Base-by-base conservation (phyloP, 2,329 filamentous ascomycete genomes). In the Cercospora citrullina region DNA sequence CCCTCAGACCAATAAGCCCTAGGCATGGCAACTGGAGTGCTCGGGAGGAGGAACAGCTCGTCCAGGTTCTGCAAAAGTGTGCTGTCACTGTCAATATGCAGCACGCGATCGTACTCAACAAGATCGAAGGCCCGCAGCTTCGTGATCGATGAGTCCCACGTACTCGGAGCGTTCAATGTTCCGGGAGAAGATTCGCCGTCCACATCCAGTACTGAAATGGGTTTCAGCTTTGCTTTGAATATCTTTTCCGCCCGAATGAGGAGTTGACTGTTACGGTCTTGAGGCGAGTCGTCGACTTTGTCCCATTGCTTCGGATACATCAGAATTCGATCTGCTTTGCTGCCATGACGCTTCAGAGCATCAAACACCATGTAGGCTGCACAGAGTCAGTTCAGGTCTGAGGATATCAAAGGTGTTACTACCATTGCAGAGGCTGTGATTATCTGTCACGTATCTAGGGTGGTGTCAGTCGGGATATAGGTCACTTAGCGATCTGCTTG, bases 71-170 rank as follows among this genome's bases (percentile, higher is more conserved):
- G 82, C 10, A 90, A 82, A 3, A 92, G 79, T 1, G 86, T 86
- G 23, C 87, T 82, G 74, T 92, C 90, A 8, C 88, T 89, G 76
- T 92, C 87, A 57, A 89, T 78, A 61, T 84, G 81, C 36, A 89
- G 80, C 23, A 88, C 81, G 45, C 87, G 83, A 21, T 84, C 78
- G 75, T 91, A 91, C 65, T 88, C 82, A 0, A 86, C 87, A 63
- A 90, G 87, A 67, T 89, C 89, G 75, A 91, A 92, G 2, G 89
- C 87, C 21, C 90, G 83, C 36, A 91, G 84, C 75, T 92, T 92
- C 23, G 88, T 89, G 72, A 75, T 87, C 87, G 70, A 71, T 42
- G 87, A 85, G 67, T 87, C 85, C 88, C 88, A 91, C 1, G 65
- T 64, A 36, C 68, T 71, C 12, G 76, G 75, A 65, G 77, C 75